Evolutionary conservation across 106 monocot species (phyloP), one percentile per base, ranked within the genome.

Genomic region (Dendrobium catenatum): DNA sequence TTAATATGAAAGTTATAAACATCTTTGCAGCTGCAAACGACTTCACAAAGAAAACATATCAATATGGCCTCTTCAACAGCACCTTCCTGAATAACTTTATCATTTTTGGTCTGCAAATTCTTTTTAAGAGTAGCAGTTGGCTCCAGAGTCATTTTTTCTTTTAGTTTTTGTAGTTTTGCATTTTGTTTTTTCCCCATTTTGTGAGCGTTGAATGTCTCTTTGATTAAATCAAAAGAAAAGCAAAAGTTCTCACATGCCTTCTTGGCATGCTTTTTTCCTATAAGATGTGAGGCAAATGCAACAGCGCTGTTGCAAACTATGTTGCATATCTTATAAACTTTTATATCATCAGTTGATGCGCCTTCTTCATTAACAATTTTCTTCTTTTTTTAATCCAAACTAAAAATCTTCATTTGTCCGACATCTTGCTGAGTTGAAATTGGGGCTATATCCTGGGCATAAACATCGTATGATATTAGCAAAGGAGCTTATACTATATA

Each of bases 11-110:
- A 78, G 29, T 79, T 49, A 29, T 84, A 89, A 4, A 90, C 95
- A 13, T 43, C 72, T 20, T 90, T 78, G 6, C 89, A 86, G 79
- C 90, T 95, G 88, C 92, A 90, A 10, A 90, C 92, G 8, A 95
- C 79, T 31, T 95, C 89, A 78, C 92, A 92, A 11, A 85, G 20
- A 2, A 70, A 55, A 82, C 92, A 95, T 5, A 83, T 51, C 78
- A 41, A 85, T 42, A 92, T 81, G 6, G 84, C 81, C 24, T 80
- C 87, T 66, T 49, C 83, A 24, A 77, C 26, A 9, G 87, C 83
- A n/a, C 91, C 91, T 37, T 78, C 66, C 44, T 84, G 55, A 43
- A 95, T 77, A 33, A 92, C 46, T 78, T 87, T 90, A 42, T 31
- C 55, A 47, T 87, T 95, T 84, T 90, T 90, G 0, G 37, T 48